These are phyloP conservation scores for Tetrahymena malaccensis DNA, from an alignment of 73 alveolate species.

Conservation along the genomic window DNA sequence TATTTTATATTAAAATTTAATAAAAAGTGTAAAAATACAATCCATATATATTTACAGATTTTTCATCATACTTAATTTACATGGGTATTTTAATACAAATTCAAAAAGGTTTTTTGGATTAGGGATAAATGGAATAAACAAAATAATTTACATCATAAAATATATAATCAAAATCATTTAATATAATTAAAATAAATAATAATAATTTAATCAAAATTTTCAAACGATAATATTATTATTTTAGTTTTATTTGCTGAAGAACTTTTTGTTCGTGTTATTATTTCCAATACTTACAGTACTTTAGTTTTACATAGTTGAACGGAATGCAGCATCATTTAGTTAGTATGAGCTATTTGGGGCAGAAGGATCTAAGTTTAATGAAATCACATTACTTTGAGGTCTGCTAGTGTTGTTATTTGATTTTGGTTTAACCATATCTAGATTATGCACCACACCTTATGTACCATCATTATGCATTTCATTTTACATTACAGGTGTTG, in stretches of 20 bases:
- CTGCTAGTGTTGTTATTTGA: neutral
- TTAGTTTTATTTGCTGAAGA: neutral
- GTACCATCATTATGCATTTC: neutral
- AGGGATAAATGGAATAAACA: too few species aligned
- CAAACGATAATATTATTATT: neutral
- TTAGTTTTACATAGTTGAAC: neutral
- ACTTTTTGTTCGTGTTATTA: neutral
- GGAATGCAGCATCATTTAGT: neutral
- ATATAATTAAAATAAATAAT: too few species aligned
- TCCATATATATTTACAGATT: too few species aligned
- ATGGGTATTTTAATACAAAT: neutral
- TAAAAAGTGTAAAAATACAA: too few species aligned
- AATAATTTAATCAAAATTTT: neutral
- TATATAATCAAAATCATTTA: too few species aligned
- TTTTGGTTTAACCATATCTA: neutral
- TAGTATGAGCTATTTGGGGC: neutral
- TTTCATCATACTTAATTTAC: too few species aligned
- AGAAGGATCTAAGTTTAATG: neutral
- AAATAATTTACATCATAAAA: too few species aligned
- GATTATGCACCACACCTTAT: neutral
- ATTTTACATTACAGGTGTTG: neutral
- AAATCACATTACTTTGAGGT: neutral
- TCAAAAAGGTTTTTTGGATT: neutral
- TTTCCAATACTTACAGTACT: neutral
- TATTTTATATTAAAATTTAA: too few species aligned